A percentile compares a stretch with the other conserved stretches of the same genome.
These are phyloP conservation scores for Diplodia seriata DNA, from an alignment of 2,329 filamentous ascomycete genomes.

Conservation along the genomic window DNA sequence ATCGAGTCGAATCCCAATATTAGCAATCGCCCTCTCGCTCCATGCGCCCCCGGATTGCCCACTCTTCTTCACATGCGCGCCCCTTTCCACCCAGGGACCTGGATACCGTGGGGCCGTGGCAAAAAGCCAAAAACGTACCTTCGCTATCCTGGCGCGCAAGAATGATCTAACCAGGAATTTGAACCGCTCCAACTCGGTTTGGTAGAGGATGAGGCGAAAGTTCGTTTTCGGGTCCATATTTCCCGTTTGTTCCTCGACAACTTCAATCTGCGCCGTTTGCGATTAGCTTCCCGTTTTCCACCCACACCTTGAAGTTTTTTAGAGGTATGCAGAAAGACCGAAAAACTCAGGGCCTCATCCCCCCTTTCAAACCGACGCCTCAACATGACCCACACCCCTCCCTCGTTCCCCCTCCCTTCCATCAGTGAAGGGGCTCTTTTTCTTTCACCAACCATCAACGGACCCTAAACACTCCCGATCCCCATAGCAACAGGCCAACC, in stretches of 20 bases:
- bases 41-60: neutral
- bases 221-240: constrained; percentile 90
- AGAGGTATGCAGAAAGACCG: neutral
- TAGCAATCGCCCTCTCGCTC: constrained; percentile 7
- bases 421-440: neutral
- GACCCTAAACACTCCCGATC: neutral
- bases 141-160: constrained; percentile 82
- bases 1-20: neutral
- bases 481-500: neutral
- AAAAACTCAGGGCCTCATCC: neutral
- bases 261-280: constrained; percentile 51
- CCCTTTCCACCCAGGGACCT: too few species aligned
- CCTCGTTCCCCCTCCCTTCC: neutral
- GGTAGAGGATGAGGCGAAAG: constrained; percentile 90
- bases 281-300: constrained; percentile 24
- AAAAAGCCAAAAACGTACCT: constrained; percentile 59
- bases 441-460: neutral
- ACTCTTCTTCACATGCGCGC: neutral
- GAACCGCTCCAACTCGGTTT: constrained; percentile 93
- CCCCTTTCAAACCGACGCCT: neutral
- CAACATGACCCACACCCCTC: neutral
- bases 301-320: neutral
- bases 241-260: constrained; percentile 69
- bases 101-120: neutral
- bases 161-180: constrained; percentile 89